Evolutionary conservation across 306 rosid species (phyloP), one percentile per base, ranked within the genome.

Genomic region (Luffa acutangula): DNA sequence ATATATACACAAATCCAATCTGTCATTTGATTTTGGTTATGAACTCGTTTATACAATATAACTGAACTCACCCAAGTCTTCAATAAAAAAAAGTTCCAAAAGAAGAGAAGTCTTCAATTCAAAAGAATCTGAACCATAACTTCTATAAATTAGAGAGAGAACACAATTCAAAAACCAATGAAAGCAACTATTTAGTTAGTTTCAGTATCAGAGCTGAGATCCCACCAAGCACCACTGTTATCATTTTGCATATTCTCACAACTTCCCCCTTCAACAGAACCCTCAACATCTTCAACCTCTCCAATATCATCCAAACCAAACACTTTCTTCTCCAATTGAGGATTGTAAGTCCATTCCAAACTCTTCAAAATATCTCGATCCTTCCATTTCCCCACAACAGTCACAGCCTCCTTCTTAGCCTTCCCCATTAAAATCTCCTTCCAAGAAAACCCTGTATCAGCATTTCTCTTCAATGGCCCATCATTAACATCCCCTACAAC

Each of bases 321-420:
- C 76, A 65, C 75, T 76, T 80, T 79, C 78, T 87, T 74, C 79
- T 84, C 91, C 76, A 79, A 84, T 52, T 81, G 87, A 5, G 91
- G 91, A 20, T 88, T 86, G 67, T 94, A 94, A 33, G 84, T 87
- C 97, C 97, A 94, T 82, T 94, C 98, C 80, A 94, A 85, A 77
- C 90, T 81, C 85, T 87, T 84, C 76, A 94, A 87, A 69, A 92
- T 83, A 83, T 94, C 94, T 2, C 88, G 77, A 83, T 94, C 97
- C 66, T 88, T 92, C 98, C 97, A 94, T 73, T 90, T 94, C 64
- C 90, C 91, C 63, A 84, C 80, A 66, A 90, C 93, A 0, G 90
- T 79, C 25, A 78, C 87, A 2, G 93, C 97, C 82, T 90, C 91
- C 79, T 87, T 92, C 83, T 87, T 88, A 1, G 97, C 94, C 84